Evolutionary conservation across 345 rosid genomes (phyloP).

Genomic region (Hibiscus trionum): DNA sequence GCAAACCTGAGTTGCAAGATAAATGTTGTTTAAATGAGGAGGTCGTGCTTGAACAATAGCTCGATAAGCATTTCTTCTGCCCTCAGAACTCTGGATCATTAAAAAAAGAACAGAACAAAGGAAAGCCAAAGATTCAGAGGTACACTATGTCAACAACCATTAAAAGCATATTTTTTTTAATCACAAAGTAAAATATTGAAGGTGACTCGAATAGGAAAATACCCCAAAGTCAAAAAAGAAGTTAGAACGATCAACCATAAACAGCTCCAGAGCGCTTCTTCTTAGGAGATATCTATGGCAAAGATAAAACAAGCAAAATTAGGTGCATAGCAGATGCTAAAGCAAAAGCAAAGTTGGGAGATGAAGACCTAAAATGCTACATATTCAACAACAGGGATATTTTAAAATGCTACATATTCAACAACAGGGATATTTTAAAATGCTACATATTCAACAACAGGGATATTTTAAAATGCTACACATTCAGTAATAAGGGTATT

Average conservation of each 20-base stretch:
- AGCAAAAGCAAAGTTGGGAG: slow-evolving; percentile 2
- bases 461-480: no score
- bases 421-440: background rate
- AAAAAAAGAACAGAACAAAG: background rate
- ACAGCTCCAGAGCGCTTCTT: slow-evolving; percentile 95
- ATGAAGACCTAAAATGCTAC: background rate
- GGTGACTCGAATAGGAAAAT: slow-evolving; percentile 23
- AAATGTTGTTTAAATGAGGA: slow-evolving; percentile 82
- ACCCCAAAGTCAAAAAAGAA: slow-evolving; percentile 99
- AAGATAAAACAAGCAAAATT: slow-evolving; percentile 16
- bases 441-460: background rate
- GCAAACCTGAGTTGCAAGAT: slow-evolving; percentile 93
- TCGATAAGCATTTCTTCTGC: slow-evolving; percentile 82
- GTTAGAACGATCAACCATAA: slow-evolving; percentile 93
- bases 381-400: background rate
- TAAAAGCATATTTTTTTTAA: slow-evolving; percentile 6
- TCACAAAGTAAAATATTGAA: background rate
- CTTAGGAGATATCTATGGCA: slow-evolving; percentile 71
- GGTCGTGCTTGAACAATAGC: slow-evolving; percentile 88
- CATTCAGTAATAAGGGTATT: background rate
- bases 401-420: background rate
- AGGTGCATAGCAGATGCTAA: slow-evolving; percentile 12
- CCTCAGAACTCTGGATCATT: slow-evolving; percentile 59
- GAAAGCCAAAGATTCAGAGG: background rate
- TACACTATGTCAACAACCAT: slow-evolving; percentile 2